Conservation (phyloP, 768 basidiomycete species). For the Hypholoma fasciculare region DNA sequence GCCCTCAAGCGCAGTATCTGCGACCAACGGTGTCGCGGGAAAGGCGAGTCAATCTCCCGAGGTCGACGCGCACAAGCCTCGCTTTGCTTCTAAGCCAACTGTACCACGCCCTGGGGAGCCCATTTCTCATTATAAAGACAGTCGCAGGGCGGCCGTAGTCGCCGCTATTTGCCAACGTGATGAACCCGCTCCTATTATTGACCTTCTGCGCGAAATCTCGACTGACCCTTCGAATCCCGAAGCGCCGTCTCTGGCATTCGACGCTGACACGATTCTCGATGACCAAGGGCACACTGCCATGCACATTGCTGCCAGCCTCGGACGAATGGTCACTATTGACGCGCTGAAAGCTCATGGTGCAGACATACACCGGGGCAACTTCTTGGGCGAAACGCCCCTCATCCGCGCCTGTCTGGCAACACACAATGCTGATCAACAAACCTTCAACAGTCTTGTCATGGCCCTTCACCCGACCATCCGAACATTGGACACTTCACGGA, state of each 20-base stretch:
- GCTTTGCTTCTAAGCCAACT: slow-evolving; percentile 70
- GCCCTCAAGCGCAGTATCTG: slow-evolving; percentile 42
- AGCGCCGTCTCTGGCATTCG: slow-evolving; percentile 33
- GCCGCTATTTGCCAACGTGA: slow-evolving; percentile 70
- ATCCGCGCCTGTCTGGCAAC: slow-evolving; percentile 91
- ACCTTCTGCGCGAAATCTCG: slow-evolving; percentile 65
- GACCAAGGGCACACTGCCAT: slow-evolving; percentile 94
- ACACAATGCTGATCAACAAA: slow-evolving; percentile 77
- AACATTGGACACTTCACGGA: slow-evolving; percentile 84
- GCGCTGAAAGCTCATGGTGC: slow-evolving; percentile 78
- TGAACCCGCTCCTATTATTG: slow-evolving; percentile 61
- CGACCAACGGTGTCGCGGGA: slow-evolving; percentile 37
- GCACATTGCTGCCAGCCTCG: slow-evolving; percentile 89
- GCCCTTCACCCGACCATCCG: slow-evolving; percentile 74
- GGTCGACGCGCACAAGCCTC: slow-evolving; percentile 46
- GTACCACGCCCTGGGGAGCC: slow-evolving; percentile 53
- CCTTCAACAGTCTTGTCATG: slow-evolving; percentile 66
- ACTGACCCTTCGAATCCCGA: slow-evolving; percentile 39
- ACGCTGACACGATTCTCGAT: slow-evolving; percentile 86
- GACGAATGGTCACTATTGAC: slow-evolving; percentile 63
- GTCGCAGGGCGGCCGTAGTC: slow-evolving; percentile 61
- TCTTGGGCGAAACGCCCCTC: slow-evolving; percentile 91
- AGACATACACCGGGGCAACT: slow-evolving; percentile 90
- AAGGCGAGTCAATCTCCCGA: slow-evolving; percentile 41
- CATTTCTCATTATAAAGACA: slow-evolving; percentile 49